A percentile compares a stretch with the other conserved stretches of the same genome.
Conservation (phyloP, 805 yeast genomes). For the Priceomyces castillae region DNA sequence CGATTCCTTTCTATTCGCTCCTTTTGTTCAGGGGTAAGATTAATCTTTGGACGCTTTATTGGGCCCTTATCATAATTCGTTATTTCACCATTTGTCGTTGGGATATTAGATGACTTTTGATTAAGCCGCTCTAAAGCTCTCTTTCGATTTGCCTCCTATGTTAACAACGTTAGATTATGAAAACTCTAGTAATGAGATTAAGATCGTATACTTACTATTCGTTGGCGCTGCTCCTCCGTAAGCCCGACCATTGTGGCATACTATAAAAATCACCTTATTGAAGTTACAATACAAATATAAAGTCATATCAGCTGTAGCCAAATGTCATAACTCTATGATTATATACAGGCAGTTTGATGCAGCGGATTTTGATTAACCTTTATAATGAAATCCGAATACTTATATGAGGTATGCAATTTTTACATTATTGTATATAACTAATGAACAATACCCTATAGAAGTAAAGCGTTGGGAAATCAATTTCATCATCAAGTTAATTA, state of each 20-base stretch:
- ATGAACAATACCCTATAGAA: no score
- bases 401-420: no score
- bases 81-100: constrained; percentile 3
- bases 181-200: constrained; percentile 2
- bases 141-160: constrained; percentile 61
- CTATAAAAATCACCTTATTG: no score
- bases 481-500: background rate
- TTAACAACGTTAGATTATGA: constrained; percentile 3
- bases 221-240: constrained; percentile 32
- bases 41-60: constrained; percentile 22
- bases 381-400: no score
- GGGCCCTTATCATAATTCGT: background rate
- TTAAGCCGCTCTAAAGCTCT: constrained; percentile 59
- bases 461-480: no score
- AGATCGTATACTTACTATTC: constrained; percentile 34
- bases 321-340: no score
- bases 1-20: constrained; percentile 52
- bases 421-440: no score
- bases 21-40: constrained; percentile 49
- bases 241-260: constrained; percentile 14
- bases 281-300: no score
- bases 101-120: constrained; percentile 31
- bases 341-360: no score
- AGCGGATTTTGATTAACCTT: no score
- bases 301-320: no score